A percentile compares a stretch with the other conserved stretches of the same genome.
Evolutionary conservation across 2,329 filamentous ascomycete genomes (phyloP).

Genomic region (Penicillium sclerotigenum): DNA sequence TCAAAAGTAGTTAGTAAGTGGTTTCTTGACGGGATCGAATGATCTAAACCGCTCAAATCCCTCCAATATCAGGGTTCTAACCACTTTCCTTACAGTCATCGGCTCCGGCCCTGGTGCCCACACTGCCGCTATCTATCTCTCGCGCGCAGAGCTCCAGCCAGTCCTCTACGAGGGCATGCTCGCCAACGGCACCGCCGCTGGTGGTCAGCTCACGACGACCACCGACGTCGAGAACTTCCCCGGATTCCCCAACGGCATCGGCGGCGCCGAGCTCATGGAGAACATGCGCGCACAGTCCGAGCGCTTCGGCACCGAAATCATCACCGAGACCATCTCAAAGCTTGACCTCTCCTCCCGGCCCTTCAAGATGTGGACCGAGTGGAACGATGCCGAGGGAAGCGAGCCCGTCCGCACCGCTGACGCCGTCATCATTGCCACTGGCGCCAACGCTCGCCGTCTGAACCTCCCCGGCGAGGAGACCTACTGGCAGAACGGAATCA

Average conservation of each 20-base stretch:
- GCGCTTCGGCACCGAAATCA: constrained; percentile 87
- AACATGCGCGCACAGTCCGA: constrained; percentile 89
- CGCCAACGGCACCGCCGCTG: constrained; percentile 92
- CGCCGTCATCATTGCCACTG: constrained; percentile 88
- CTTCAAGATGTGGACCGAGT: constrained; percentile 93
- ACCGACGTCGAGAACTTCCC: constrained; percentile 99
- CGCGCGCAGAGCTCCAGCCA: constrained; percentile 89
- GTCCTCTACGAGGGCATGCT: constrained; percentile 98
- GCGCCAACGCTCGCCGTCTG: constrained; percentile 83
- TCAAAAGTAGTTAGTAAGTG: constrained; percentile 83
- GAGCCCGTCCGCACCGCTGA: constrained; percentile 78
- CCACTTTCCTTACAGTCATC: constrained; percentile 54
- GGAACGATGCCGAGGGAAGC: constrained; percentile 68
- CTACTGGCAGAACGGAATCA: constrained; percentile 97
- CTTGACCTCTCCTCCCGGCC: constrained; percentile 80
- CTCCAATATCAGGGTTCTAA: constrained; percentile 13
- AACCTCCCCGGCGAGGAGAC: constrained; percentile 82
- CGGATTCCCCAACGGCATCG: constrained; percentile 85
- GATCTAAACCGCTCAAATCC: background rate
- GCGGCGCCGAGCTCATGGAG: constrained; percentile 88
- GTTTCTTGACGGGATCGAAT: constrained; percentile 6
- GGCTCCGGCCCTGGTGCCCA: constrained; percentile 97
- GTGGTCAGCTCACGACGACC: constrained; percentile 95
- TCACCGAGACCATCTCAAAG: constrained; percentile 86
- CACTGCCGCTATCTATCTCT: constrained; percentile 94